Conservation (phyloP, 306 rosid species). For the Cyamopsis tetragonoloba region DNA sequence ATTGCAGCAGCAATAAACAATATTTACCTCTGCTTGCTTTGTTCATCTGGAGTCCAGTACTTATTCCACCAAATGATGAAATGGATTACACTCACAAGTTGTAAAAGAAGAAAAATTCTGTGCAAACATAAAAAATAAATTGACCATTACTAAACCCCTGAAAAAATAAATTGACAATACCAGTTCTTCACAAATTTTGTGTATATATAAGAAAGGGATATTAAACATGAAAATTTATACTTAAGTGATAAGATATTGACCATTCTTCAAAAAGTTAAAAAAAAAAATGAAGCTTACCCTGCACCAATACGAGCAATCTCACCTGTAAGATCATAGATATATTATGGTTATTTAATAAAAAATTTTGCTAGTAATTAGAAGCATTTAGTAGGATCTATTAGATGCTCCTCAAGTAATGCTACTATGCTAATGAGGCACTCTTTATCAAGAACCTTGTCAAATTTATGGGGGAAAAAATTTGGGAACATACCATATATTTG, state of each 20-base stretch:
- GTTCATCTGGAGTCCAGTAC: conserved; percentile 72
- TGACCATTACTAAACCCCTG: too few species aligned
- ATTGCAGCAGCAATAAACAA: background rate
- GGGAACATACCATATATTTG: conserved; percentile 61
- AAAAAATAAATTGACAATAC: too few species aligned
- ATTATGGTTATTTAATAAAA: too few species aligned
- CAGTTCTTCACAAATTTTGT: too few species aligned
- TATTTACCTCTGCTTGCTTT: conserved; percentile 56
- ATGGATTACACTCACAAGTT: conserved; percentile 76
- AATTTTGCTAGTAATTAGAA: too few species aligned
- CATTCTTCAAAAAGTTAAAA: background rate
- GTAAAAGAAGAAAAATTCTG: conserved; percentile 46
- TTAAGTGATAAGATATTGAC: background rate
- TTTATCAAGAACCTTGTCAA: too few species aligned
- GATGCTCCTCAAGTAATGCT: too few species aligned
- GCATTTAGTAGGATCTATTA: too few species aligned
- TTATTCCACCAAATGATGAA: conserved; percentile 88
- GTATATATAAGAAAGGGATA: too few species aligned
- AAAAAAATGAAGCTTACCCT: conserved; percentile 47
- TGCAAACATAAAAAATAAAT: background rate
- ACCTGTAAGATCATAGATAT: conserved; percentile 46
- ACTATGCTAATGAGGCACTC: too few species aligned
- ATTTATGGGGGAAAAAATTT: background rate
- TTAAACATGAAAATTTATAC: background rate
- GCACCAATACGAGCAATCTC: conserved; percentile 87